A percentile compares a stretch with the other conserved stretches of the same genome.
These are phyloP conservation scores for Heterococcus sp. DNA, from an alignment of 108 stramenopile species.

Conservation along the genomic window DNA sequence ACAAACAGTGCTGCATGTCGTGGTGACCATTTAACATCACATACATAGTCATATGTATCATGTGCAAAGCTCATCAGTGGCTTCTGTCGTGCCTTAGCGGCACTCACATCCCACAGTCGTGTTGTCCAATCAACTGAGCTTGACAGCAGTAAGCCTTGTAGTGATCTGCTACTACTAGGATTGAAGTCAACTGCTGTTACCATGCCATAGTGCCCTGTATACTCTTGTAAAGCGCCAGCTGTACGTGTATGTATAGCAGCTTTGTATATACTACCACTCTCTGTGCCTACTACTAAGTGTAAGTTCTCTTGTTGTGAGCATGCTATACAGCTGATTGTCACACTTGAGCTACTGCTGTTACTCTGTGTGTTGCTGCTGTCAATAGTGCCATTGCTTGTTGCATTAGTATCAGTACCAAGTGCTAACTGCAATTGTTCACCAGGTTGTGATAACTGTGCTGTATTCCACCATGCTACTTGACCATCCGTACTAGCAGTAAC, in stretches of 20 bases:
- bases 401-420: too few species aligned
- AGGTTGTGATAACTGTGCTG: slow-evolving; percentile 24
- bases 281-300: slow-evolving; percentile 21
- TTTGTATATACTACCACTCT: slow-evolving; percentile 20
- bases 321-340: slow-evolving; percentile 37
- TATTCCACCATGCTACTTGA: slow-evolving; percentile 19
- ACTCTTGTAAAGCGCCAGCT: slow-evolving; percentile 10
- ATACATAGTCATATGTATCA: slow-evolving; percentile 38
- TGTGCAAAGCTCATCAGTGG: neutral
- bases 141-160: slow-evolving; percentile 21
- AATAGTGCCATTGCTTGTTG: too few species aligned
- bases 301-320: neutral
- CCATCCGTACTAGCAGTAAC: slow-evolving; percentile 32
- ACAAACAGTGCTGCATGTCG: slow-evolving; percentile 31
- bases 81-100: too few species aligned
- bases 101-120: slow-evolving; percentile 38
- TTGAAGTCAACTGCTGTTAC: slow-evolving; percentile 33
- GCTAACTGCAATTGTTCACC: neutral
- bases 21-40: slow-evolving; percentile 39
- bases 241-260: slow-evolving; percentile 17
- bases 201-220: slow-evolving; percentile 29
- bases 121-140: slow-evolving; percentile 40
- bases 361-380: too few species aligned
- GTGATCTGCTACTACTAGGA: slow-evolving; percentile 4
- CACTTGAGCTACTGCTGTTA: too few species aligned